These are phyloP conservation scores for Begonia peltatifolia DNA, from an alignment of 306 rosid genomes.

Conservation along the genomic window DNA sequence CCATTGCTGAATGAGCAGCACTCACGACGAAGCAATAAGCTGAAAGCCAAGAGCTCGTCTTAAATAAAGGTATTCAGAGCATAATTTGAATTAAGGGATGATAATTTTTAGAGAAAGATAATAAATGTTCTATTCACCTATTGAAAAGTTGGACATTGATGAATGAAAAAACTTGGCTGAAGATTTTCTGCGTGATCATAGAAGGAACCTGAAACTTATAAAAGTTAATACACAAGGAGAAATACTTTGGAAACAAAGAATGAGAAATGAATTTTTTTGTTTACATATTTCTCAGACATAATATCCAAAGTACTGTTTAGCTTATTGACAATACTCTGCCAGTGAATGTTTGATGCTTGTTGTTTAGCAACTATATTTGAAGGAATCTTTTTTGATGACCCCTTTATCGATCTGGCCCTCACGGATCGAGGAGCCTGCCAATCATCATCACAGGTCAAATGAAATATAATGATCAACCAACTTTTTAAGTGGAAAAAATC, in stretches of 20 bases:
- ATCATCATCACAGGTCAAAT: constrained; percentile 7
- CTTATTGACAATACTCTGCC: constrained; percentile 77
- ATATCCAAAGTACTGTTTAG: constrained; percentile 40
- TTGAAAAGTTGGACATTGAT: constrained; percentile 82
- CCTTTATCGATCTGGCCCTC: constrained; percentile 54
- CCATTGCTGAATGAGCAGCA: constrained; percentile 92
- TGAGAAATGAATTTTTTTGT: constrained; percentile 10
- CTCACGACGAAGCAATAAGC: constrained; percentile 83
- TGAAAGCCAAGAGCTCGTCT: constrained; percentile 6
- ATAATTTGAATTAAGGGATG: too few species aligned
- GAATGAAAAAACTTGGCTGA: constrained; percentile 74
- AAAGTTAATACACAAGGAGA: constrained; percentile 4
- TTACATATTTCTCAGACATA: constrained; percentile 54
- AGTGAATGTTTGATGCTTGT: constrained; percentile 63
- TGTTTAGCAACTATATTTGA: constrained; percentile 70
- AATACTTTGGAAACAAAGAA: constrained; percentile 12
- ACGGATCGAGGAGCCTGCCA: constrained; percentile 72
- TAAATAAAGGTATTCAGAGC: not conserved
- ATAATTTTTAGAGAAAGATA: too few species aligned
- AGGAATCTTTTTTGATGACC: constrained; percentile 66
- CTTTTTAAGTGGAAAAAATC: not conserved
- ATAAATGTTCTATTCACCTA: constrained; percentile 25
- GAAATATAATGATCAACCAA: not conserved
- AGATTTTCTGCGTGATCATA: constrained; percentile 55
- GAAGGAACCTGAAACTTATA: constrained; percentile 50